Conservation (phyloP, 2,329 filamentous ascomycete species). For the Stachybotrys chartarum region DNA sequence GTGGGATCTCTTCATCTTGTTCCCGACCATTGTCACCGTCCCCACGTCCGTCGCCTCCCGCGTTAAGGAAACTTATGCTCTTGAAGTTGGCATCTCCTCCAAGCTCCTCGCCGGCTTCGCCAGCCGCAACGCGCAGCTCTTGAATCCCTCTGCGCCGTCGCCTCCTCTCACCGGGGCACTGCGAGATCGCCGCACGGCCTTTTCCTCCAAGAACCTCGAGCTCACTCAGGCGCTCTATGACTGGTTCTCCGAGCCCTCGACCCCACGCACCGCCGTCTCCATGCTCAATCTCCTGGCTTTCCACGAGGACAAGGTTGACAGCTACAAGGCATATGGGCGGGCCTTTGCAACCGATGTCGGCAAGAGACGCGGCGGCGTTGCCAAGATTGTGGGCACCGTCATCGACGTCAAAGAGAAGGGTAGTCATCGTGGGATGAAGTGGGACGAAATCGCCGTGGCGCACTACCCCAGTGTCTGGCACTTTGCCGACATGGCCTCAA, state of each 20-base stretch:
- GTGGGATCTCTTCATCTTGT: background rate
- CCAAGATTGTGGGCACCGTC: conserved; percentile 56
- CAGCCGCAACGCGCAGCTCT: background rate
- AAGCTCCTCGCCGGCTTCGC: background rate
- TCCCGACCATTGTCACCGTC: background rate
- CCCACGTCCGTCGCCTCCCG: background rate
- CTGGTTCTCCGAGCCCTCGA: conserved; percentile 37
- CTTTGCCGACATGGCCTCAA: conserved; percentile 44
- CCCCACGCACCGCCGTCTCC: conserved; percentile 34
- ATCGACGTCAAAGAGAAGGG: too few species aligned
- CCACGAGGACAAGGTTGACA: conserved; percentile 38
- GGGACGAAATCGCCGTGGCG: conserved; percentile 59
- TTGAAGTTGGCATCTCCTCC: background rate
- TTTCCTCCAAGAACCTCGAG: conserved; percentile 39
- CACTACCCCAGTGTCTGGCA: conserved; percentile 57
- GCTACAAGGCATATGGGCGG: conserved; percentile 52
- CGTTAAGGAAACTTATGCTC: background rate
- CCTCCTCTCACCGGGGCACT: background rate
- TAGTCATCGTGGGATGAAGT: too few species aligned
- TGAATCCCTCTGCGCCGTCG: background rate
- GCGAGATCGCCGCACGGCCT: background rate
- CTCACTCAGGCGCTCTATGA: conserved; percentile 39
- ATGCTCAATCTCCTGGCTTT: conserved; percentile 61
- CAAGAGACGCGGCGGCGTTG: conserved; percentile 43
- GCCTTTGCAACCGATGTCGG: conserved; percentile 44